These are phyloP conservation scores for Trypanosoma theileri DNA, from an alignment of 208 protist genomes.

Conservation along the genomic window DNA sequence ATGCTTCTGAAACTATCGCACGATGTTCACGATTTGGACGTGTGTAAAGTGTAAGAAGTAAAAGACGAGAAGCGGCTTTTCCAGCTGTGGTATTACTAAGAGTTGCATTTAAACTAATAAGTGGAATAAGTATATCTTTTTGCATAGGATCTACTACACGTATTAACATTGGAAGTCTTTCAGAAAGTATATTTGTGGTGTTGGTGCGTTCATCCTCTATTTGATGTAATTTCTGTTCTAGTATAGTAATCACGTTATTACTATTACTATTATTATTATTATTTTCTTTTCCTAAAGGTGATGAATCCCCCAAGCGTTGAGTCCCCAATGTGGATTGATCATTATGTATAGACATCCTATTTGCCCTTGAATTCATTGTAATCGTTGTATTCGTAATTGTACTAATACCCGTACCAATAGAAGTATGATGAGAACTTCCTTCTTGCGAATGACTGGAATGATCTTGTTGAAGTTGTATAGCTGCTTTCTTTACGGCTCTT, in stretches of 20 bases:
- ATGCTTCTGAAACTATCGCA: slow-evolving; percentile 44
- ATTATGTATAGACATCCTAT: not conserved
- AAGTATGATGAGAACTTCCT: not conserved
- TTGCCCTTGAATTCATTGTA: too few species aligned
- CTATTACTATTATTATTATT: not conserved
- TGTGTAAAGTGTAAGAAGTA: slow-evolving; percentile 59
- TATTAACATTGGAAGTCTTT: slow-evolving; percentile 46
- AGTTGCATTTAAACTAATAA: slow-evolving; percentile 45
- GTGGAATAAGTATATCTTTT: slow-evolving; percentile 59
- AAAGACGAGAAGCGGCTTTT: slow-evolving; percentile 40
- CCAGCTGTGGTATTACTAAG: slow-evolving; percentile 31
- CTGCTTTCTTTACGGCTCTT: slow-evolving; percentile 1
- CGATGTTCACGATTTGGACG: slow-evolving; percentile 47
- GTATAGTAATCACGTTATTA: not conserved
- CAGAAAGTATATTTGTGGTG: slow-evolving; percentile 38
- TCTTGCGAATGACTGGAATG: too few species aligned
- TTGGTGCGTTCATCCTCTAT: slow-evolving; percentile 32
- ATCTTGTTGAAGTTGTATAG: not conserved
- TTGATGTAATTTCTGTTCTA: slow-evolving; percentile 17
- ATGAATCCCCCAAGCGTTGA: too few species aligned
- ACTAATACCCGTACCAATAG: not conserved
- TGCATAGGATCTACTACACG: slow-evolving; percentile 50
- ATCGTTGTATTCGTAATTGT: not conserved
- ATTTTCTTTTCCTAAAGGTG: too few species aligned
- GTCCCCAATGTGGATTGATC: not conserved